These are phyloP conservation scores for Barnettozyma sp. DNA, from an alignment of 805 yeast species.

Conservation along the genomic window DNA sequence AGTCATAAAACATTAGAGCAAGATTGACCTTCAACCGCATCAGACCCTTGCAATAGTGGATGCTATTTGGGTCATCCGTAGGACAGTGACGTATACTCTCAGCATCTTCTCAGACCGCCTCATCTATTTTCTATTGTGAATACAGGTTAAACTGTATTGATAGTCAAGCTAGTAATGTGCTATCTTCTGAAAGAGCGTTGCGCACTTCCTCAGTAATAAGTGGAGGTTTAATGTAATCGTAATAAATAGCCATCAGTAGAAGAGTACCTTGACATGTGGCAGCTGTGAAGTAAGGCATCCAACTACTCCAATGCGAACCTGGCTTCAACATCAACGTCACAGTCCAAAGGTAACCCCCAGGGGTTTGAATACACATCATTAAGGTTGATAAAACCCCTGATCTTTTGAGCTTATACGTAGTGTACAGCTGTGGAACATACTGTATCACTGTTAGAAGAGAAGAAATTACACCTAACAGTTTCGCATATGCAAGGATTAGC, in stretches of 20 bases:
- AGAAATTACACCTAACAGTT: conserved; percentile 56
- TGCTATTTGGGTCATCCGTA: too few relatives aligned
- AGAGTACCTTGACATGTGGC: conserved; percentile 60
- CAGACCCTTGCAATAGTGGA: too few relatives aligned
- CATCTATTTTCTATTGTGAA: too few relatives aligned
- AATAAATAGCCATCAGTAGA: conserved; percentile 56
- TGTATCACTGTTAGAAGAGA: conserved; percentile 60
- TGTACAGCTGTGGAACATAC: conserved; percentile 71
- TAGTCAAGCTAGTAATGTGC: too few relatives aligned
- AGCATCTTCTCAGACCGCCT: too few relatives aligned
- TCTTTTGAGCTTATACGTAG: conserved; percentile 62
- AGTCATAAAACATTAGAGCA: too few relatives aligned
- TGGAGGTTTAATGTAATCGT: conserved; percentile 17
- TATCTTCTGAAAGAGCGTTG: too few relatives aligned
- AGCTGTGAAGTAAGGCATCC: conserved; percentile 74
- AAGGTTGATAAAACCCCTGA: conserved; percentile 74
- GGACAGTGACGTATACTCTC: too few relatives aligned
- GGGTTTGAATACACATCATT: conserved; percentile 84
- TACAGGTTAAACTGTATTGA: conserved; percentile 1
- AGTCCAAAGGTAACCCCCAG: conserved; percentile 82
- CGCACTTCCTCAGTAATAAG: background rate
- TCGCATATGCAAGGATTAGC: conserved; percentile 39
- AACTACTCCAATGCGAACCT: conserved; percentile 80
- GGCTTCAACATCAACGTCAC: conserved; percentile 62
- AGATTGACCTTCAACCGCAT: too few relatives aligned